These are phyloP conservation scores for Naganishia kalamii DNA, from an alignment of 768 basidiomycete genomes.

Conservation along the genomic window DNA sequence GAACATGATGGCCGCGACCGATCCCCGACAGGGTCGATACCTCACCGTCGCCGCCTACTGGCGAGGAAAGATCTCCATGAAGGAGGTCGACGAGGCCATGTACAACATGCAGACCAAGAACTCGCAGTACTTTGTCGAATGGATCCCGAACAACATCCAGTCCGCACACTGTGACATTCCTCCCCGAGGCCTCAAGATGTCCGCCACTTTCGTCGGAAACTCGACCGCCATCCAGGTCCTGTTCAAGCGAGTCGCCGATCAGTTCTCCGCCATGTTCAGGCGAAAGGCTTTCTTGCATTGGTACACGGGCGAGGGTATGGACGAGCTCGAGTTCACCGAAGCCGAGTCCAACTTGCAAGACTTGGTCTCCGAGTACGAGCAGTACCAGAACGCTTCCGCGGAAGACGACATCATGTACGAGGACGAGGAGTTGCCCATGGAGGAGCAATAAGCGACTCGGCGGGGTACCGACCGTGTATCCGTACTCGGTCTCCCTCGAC, in stretches of 20 bases:
- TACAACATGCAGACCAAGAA: constrained; percentile 90
- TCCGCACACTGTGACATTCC: constrained; percentile 95
- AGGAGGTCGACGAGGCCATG: constrained; percentile 99
- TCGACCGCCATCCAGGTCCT: constrained; percentile 94
- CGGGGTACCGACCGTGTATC: background rate
- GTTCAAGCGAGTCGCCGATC: constrained; percentile 97
- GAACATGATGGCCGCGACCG: constrained; percentile 91
- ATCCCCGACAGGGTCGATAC: constrained; percentile 94
- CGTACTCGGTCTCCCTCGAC: background rate
- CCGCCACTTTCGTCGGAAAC: constrained; percentile 95
- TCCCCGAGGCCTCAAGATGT: constrained; percentile 91
- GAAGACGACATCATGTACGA: constrained; percentile 40
- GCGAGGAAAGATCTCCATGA: constrained; percentile 99
- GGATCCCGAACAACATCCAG: constrained; percentile 99
- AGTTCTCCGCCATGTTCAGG: constrained; percentile 95
- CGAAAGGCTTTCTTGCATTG: constrained; percentile 78
- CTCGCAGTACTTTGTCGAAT: constrained; percentile 96
- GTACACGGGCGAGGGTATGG: constrained; percentile 99
- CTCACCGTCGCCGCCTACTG: constrained; percentile 95
- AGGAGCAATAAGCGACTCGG: constrained; percentile 27
- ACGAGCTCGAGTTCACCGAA: constrained; percentile 75
- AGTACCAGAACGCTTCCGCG: constrained; percentile 45
- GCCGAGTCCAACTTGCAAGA: constrained; percentile 99
- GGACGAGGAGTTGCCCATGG: constrained; percentile 38
- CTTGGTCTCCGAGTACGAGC: constrained; percentile 91